Evolutionary conservation across 2,329 filamentous ascomycete species (phyloP), one percentile per base, ranked within the genome.

Genomic region (Massarina eburnea): DNA sequence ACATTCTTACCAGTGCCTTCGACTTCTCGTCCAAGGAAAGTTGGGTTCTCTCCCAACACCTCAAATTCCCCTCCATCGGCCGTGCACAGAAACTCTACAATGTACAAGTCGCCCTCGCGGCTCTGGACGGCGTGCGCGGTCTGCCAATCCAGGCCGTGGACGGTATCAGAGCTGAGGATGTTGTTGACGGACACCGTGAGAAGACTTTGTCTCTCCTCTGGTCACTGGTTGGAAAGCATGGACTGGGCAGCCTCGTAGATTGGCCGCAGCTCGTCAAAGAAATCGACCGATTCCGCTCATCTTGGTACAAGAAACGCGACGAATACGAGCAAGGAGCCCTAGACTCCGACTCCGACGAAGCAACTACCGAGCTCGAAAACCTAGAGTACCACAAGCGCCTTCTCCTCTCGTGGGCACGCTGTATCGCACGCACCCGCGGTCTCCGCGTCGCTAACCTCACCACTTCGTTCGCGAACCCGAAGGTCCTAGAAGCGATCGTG

Each of bases 131-230:
- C 9, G 67, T 76, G 7, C 64, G 62, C 9, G 73, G 74, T 2
- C 65, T 76, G 10, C 68, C 63, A 3, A 57, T 62, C 10, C 70
- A 69, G 22, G 63, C 77, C 10, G 61, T 74, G 5, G 63, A 68
- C 18, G 70, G 72, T 26, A 67, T 83, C 27, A 73, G 67, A 12
- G 74, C 82, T 0, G 77, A 80, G 30, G 80, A 85, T 43, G 78
- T 86, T 37, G 80, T 86, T 6, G 77, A 85, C 53, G 83, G 83
- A 2, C 81, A 84, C 54, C 77, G 83, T 8, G 82, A 86, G 57
- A 84, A 81, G 64, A 85, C 82, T 0, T 71, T 86, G 35, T 76
- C 75, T 4, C 69, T 85, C 8, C 71, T 86, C 4, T 85, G 82
- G 82, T 72, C 73, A 3, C 69, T 86, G 18, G 76, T 85, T 29